Base-by-base conservation (phyloP, 1,284 basidiomycete genomes). In the Quambalaria eucalypti region DNA sequence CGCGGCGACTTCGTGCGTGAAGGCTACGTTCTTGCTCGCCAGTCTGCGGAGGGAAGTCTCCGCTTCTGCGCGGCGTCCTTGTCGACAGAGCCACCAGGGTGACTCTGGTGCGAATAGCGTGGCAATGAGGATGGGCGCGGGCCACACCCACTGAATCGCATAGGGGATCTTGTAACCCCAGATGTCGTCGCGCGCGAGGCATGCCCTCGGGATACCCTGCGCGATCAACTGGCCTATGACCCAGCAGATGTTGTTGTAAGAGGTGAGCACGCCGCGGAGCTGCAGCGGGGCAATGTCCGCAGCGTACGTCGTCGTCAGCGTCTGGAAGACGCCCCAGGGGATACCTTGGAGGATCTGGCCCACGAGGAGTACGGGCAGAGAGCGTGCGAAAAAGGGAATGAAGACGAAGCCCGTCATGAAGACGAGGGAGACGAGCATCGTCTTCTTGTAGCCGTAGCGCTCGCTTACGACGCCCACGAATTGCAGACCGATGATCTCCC, bases 221-320 rank as follows among this genome's bases (percentile, higher is more conserved):
- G 42, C 42, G 42, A 46, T 19, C 21, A 46, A 21, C 25, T 46
- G 42, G 8, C 38, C 51, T 16, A 52, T 28, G 46, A 42, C 51
- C 29, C 40, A 52, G 46, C 51, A 52, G 25, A 78, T 72, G 66
- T 78, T 78, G 51, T 79, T 76, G 64, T 77, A 79, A 28, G 78
- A 74, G 14, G 79, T 79, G 7, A 80, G 68, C 59, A 78, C 77
- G 19, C 69, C 73, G 19, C 80, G 77, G 0, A 80, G 69, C 7
- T 69, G 68, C 33, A 77, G 77, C 2, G 79, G 79, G 33, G 74
- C 76, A 28, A 81, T 73, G 44, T 81, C 79, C 26, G 76, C 74
- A 5, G 80, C 79, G 54, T 79, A 81, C 0, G 78, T 66, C 1
- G 76, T 77, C 1, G 77, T 78, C 1, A 79, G 62, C 0, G 79